Evolutionary conservation across 208 protist species (phyloP).

Genomic region (Leishmania tropica): DNA sequence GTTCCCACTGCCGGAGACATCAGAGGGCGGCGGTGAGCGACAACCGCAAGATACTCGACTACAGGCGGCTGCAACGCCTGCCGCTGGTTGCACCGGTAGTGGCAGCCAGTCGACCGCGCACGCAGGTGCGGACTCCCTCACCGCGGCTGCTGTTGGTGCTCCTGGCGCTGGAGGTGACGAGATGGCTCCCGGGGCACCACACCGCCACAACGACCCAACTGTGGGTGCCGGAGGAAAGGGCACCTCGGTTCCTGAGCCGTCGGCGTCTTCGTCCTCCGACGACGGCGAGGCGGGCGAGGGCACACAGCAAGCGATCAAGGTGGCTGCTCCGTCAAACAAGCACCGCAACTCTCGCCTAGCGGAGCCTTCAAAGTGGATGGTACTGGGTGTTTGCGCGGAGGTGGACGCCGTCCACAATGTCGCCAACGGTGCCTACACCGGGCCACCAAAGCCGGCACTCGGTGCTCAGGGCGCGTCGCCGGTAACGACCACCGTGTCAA

Average conservation of each 20-base stretch:
- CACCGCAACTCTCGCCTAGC: not conserved
- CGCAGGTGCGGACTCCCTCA: not conserved
- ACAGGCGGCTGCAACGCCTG: not conserved
- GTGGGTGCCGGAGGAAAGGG: not conserved
- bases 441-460: slow-evolving; percentile 11
- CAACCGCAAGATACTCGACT: not conserved
- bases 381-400: slow-evolving; percentile 23
- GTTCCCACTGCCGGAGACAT: slow-evolving; percentile 18
- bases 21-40: not conserved
- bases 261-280: not conserved
- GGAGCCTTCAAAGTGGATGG: slow-evolving; percentile 11
- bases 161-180: not conserved
- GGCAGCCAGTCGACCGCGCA: not conserved
- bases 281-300: not conserved
- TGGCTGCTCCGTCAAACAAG: not conserved
- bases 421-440: slow-evolving; percentile 14
- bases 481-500: not conserved
- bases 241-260: slow-evolving; percentile 1
- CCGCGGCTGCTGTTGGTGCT: not conserved
- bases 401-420: slow-evolving; percentile 13
- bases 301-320: not conserved
- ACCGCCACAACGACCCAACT: not conserved
- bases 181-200: not conserved
- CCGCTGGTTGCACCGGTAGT: not conserved
- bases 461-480: not conserved